Conservation (phyloP, 2,329 filamentous ascomycete genomes). For the Hymenoscyphus scutula region DNA sequence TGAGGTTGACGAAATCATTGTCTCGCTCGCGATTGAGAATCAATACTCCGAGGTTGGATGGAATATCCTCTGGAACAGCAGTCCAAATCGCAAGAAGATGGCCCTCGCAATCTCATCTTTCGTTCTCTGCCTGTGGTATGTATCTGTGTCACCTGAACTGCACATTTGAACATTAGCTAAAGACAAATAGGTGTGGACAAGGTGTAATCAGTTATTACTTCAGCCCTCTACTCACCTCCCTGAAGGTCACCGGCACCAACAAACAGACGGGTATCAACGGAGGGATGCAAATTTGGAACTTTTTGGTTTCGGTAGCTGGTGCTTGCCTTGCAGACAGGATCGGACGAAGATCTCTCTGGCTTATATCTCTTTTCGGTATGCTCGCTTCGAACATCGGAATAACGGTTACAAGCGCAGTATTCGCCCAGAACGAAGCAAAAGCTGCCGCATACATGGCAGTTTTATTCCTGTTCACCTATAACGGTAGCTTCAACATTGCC, state of each 20-base stretch:
- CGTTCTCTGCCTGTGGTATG: slow-evolving; percentile 9
- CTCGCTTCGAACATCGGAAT: slow-evolving; percentile 32
- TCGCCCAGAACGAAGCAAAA: slow-evolving; percentile 45
- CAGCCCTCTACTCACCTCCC: slow-evolving; percentile 30
- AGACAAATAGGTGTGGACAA: slow-evolving; percentile 17
- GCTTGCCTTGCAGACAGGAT: slow-evolving; percentile 30
- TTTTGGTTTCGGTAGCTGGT: slow-evolving; percentile 51
- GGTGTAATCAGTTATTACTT: slow-evolving; percentile 40
- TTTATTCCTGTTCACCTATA: slow-evolving; percentile 58
- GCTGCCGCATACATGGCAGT: slow-evolving; percentile 51
- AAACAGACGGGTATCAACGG: slow-evolving; percentile 36
- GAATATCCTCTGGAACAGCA: slow-evolving; percentile 35
- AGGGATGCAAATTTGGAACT: slow-evolving; percentile 34
- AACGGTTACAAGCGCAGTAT: slow-evolving; percentile 44
- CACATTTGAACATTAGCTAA: neutral
- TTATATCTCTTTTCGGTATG: slow-evolving; percentile 24
- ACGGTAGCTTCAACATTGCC: slow-evolving; percentile 58
- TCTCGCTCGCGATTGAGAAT: slow-evolving; percentile 40
- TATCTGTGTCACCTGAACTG: neutral
- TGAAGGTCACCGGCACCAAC: slow-evolving; percentile 25
- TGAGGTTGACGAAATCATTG: slow-evolving; percentile 44
- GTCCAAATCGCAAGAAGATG: slow-evolving; percentile 18
- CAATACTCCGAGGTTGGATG: slow-evolving; percentile 26
- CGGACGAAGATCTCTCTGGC: slow-evolving; percentile 27
- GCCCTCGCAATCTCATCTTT: slow-evolving; percentile 33